A percentile compares a stretch with the other conserved stretches of the same genome.
Evolutionary conservation across 2,329 filamentous ascomycete species (phyloP).

Genomic region (Ceratocystiopsis minuta): DNA sequence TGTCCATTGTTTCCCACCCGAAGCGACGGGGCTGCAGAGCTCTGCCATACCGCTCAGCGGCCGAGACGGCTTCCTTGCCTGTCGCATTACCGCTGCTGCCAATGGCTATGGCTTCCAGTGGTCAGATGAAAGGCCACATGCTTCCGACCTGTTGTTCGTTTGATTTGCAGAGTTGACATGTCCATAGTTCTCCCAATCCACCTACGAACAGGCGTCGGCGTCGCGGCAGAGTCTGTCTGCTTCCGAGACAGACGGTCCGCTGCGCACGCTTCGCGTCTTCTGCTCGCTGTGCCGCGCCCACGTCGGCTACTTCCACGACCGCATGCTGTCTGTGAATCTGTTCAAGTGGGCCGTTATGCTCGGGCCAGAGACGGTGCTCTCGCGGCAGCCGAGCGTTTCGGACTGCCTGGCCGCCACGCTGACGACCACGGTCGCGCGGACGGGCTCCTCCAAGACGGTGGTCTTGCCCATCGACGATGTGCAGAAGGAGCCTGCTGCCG

Average conservation of each 20-base stretch:
- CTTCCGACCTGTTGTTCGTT: slow-evolving; percentile 4
- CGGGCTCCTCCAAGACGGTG: slow-evolving; percentile 38
- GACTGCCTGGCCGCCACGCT: slow-evolving; percentile 37
- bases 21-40: no score
- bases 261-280: slow-evolving; percentile 18
- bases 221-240: slow-evolving; percentile 12
- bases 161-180: neutral
- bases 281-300: slow-evolving; percentile 28
- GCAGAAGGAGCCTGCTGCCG: no score
- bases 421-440: slow-evolving; percentile 33
- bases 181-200: slow-evolving; percentile 21
- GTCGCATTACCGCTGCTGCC: neutral
- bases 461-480: slow-evolving; percentile 22
- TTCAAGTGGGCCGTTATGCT: slow-evolving; percentile 36
- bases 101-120: neutral
- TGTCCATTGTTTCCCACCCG: no score
- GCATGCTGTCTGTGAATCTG: slow-evolving; percentile 27
- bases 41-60: no score
- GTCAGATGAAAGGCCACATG: slow-evolving; percentile 25
- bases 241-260: neutral
- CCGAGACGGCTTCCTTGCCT: neutral
- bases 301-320: slow-evolving; percentile 29
- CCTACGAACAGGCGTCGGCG: slow-evolving; percentile 13
- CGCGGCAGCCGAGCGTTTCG: slow-evolving; percentile 6
- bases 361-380: neutral